Conservation (phyloP, 768 basidiomycete species). For the Dentipellis sp. region DNA sequence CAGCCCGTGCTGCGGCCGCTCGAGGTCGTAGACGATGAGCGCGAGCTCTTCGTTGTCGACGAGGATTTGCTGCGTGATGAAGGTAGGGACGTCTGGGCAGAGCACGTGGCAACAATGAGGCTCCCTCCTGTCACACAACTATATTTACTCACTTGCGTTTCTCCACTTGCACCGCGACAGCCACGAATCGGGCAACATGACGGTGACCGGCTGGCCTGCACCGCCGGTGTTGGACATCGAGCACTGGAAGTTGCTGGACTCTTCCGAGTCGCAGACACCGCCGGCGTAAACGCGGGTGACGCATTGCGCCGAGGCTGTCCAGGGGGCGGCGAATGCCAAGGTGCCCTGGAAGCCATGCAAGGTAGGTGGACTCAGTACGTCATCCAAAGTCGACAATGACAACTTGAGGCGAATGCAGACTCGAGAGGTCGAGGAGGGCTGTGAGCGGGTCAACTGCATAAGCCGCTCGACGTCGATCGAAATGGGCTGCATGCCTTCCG, state of each 20-base stretch:
- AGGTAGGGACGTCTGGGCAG: slow-evolving; percentile 36
- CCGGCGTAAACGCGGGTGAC: slow-evolving; percentile 50
- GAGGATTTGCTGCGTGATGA: slow-evolving; percentile 61
- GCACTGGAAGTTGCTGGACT: slow-evolving; percentile 42
- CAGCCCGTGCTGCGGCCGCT: slow-evolving; percentile 34
- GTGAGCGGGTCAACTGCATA: slow-evolving; percentile 25
- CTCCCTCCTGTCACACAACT: background rate
- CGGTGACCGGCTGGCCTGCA: slow-evolving; percentile 27
- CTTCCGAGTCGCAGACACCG: slow-evolving; percentile 41
- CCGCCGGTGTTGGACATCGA: slow-evolving; percentile 17
- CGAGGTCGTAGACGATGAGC: slow-evolving; percentile 59
- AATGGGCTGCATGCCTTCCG: slow-evolving; percentile 62
- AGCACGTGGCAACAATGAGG: slow-evolving; percentile 9
- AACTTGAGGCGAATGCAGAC: slow-evolving; percentile 50
- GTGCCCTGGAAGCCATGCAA: slow-evolving; percentile 56
- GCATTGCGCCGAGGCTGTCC: slow-evolving; percentile 49
- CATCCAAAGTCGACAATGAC: slow-evolving; percentile 44
- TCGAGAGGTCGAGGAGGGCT: slow-evolving; percentile 25
- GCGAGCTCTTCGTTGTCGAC: slow-evolving; percentile 56
- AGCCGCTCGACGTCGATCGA: slow-evolving; percentile 50
- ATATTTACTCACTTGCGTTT: slow-evolving; percentile 44
- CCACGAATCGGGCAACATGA: slow-evolving; percentile 57
- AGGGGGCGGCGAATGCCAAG: slow-evolving; percentile 43
- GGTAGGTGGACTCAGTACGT: slow-evolving; percentile 42
- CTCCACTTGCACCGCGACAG: slow-evolving; percentile 64